phyloP scores from a whole-genome alignment of 106 monocot genomes.

The Amphibolis antarctica region DNA sequence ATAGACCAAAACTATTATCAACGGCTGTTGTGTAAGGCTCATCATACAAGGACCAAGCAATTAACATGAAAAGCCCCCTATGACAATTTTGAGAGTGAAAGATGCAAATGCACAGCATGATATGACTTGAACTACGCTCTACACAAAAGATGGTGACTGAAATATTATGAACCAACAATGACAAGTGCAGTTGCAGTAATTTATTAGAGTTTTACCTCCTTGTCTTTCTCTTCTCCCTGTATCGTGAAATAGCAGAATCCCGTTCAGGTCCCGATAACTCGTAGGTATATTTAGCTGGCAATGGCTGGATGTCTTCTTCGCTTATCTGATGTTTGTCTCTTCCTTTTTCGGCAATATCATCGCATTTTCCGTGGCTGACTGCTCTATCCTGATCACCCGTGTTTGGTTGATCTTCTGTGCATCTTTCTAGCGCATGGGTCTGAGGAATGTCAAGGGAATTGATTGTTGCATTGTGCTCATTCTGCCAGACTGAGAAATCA shows the following conservation, averaged over 20 bases:
- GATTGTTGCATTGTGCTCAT: neutral
- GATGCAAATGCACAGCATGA: no score
- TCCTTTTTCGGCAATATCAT: neutral
- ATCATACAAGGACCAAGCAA: no score
- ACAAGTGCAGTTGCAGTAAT: neutral
- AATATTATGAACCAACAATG: neutral
- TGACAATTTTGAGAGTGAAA: no score
- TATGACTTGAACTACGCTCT: no score
- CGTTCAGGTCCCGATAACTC: slow-evolving; percentile 7
- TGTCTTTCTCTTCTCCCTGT: slow-evolving; percentile 21
- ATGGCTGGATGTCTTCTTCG: neutral
- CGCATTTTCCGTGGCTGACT: neutral
- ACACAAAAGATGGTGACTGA: no score
- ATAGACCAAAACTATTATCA: no score
- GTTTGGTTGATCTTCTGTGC: neutral
- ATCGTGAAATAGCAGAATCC: slow-evolving; percentile 8
- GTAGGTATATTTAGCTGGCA: neutral
- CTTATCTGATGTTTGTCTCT: neutral
- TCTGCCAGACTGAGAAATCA: neutral
- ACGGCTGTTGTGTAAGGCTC: no score
- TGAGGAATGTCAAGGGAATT: neutral
- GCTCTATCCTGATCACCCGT: neutral
- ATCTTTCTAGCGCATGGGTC: neutral
- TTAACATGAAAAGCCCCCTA: no score
- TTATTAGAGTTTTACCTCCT: slow-evolving; percentile 7